Base-by-base conservation (phyloP, 257 asterid genomes). In the Gentiana straminea region DNA sequence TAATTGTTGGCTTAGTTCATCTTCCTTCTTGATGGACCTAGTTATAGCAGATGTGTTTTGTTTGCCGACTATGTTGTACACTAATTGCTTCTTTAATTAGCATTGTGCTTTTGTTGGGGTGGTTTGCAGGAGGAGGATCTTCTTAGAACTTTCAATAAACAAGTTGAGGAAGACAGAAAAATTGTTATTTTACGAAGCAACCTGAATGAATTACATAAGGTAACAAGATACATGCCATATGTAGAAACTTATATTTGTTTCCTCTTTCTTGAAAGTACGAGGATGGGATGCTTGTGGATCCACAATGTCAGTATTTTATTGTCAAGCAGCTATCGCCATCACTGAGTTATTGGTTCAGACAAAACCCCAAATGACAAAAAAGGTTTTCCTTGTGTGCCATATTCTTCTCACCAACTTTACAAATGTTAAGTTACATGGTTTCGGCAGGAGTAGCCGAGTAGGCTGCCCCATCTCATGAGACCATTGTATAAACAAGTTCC, bases 111-210 rank as follows among this genome's bases (percentile, higher is more conserved):
- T 54, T 2, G 45, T 12, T 37, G 59, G 61, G 47, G 48, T 73
- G 53, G 69, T 66, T 70, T 71, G 59, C 86, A 91, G 98, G 98
- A 87, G 72, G 98, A 91, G 68, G 98, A 87, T 72, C 68, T 70
- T 46, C 81, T 80, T 71, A 81, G 73, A 73, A 78, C 84, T 73
- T 85, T 87, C 77, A 83, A 71, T 76, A 85, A 87, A 55, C 98
- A 91, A 80, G 82, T 91, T 69, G 94, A 84, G 76, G 98, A 91
- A 69, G 98, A 91, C 73, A 75, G 84, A 73, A 81, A 73, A 70
- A 81, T 91, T 72, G 89, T 87, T 70, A 78, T 87, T 71, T 77
- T 94, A 50, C 90, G 98, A 64, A 87, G 88, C 83, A 91, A 87
- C 73, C 62, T 91, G 67, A 79, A 75, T 38, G 95, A 91, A 77